Conservation (phyloP, 2,329 filamentous ascomycete species). For the Rhynchosporium secalis region DNA sequence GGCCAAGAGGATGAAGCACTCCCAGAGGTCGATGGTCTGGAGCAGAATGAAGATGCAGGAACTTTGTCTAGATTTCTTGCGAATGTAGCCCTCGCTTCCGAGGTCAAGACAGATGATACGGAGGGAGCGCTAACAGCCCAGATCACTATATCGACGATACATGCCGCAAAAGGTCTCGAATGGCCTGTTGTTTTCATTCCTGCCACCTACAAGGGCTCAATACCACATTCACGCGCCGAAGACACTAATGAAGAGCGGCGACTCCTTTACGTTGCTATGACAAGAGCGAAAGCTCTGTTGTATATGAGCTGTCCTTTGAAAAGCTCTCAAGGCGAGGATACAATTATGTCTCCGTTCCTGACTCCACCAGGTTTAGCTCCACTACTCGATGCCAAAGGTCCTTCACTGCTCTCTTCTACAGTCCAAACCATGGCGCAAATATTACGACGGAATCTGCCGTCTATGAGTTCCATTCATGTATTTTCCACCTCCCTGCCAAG, state of each 20-base stretch:
- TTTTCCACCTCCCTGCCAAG: slow-evolving; percentile 54
- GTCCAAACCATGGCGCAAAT: slow-evolving; percentile 71
- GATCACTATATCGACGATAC: slow-evolving; percentile 92
- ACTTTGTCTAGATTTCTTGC: slow-evolving; percentile 78
- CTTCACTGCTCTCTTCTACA: slow-evolving; percentile 63
- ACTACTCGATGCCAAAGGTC: slow-evolving; percentile 62
- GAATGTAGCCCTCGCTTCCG: slow-evolving; percentile 83
- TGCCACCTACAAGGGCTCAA: slow-evolving; percentile 83
- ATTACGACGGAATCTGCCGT: slow-evolving; percentile 61
- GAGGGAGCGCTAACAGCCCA: slow-evolving; percentile 57
- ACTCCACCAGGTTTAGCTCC: slow-evolving; percentile 52
- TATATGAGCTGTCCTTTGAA: slow-evolving; percentile 80
- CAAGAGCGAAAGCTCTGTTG: slow-evolving; percentile 79
- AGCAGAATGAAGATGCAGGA: slow-evolving; percentile 65
- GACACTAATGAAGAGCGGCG: slow-evolving; percentile 85
- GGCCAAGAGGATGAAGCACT: slow-evolving; percentile 54
- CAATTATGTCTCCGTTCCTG: slow-evolving; percentile 73
- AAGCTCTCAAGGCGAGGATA: slow-evolving; percentile 61
- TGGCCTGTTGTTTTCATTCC: slow-evolving; percentile 97
- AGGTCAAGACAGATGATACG: slow-evolving; percentile 65
- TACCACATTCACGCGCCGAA: slow-evolving; percentile 84
- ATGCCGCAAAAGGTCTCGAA: slow-evolving; percentile 92
- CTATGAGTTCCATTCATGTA: slow-evolving; percentile 45
- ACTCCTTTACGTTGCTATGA: slow-evolving; percentile 95
- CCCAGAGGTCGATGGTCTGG: slow-evolving; percentile 68